Percentiles rank a stretch among this genome's conserved stretches.
Evolutionary conservation across 2,329 filamentous ascomycete species (phyloP).

Genomic region (Zalaria sp.): DNA sequence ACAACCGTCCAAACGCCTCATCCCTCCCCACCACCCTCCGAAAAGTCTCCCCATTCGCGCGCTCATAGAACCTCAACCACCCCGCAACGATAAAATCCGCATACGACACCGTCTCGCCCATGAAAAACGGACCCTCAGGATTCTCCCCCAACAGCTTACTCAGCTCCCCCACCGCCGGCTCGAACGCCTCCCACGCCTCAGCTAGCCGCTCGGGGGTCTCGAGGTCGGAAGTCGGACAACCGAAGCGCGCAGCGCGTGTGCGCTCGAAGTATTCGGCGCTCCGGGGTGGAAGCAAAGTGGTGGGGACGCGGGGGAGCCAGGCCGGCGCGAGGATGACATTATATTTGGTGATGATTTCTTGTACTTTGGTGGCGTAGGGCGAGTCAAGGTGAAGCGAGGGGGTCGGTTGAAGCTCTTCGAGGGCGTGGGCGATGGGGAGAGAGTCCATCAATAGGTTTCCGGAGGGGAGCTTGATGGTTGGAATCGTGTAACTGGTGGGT

Average conservation of each 20-base stretch:
- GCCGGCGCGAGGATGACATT: constrained; percentile 24
- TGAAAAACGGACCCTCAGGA: constrained; percentile 44
- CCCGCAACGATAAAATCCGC: constrained; percentile 42
- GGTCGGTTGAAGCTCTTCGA: constrained; percentile 45
- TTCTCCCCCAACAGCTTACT: constrained; percentile 39
- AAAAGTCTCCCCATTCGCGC: constrained; percentile 22
- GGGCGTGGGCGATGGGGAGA: constrained; percentile 39
- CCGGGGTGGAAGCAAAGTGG: constrained; percentile 34
- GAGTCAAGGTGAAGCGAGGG: constrained; percentile 46
- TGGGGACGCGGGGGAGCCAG: constrained; percentile 35
- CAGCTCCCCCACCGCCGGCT: constrained; percentile 21
- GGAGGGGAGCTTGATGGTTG: constrained; percentile 40
- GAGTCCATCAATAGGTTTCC: constrained; percentile 52
- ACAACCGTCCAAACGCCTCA: constrained; percentile 18
- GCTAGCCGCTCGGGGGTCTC: constrained; percentile 36
- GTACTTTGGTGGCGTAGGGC: constrained; percentile 18
- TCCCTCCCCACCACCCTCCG: constrained; percentile 26
- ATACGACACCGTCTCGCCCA: constrained; percentile 41
- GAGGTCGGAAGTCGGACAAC: constrained; percentile 17
- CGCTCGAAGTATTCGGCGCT: constrained; percentile 42
- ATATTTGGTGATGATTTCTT: constrained; percentile 6
- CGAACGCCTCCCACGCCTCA: constrained; percentile 32
- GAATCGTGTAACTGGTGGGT: constrained; percentile 38
- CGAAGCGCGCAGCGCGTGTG: constrained; percentile 35
- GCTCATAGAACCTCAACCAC: constrained; percentile 27